Percentiles rank a stretch among this genome's conserved stretches.
These are phyloP conservation scores for Nyssa sinensis DNA, from an alignment of 148 eudicot species.

Conservation along the genomic window DNA sequence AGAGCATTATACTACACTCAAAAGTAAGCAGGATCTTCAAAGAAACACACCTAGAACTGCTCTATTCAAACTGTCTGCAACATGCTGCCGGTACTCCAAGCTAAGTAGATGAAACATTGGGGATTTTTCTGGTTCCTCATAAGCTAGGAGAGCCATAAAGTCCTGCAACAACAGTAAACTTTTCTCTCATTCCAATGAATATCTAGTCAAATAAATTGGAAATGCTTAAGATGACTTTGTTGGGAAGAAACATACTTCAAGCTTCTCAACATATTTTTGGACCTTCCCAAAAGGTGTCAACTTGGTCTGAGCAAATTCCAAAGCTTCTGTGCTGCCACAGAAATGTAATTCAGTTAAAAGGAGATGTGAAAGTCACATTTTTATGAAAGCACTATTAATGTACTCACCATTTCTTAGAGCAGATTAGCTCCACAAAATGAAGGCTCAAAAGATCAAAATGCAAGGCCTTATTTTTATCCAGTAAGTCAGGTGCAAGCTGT, in stretches of 20 bases:
- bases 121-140: slow-evolving; percentile 87
- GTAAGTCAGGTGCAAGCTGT: slow-evolving; percentile 67
- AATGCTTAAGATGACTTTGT: slow-evolving; percentile 1
- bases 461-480: slow-evolving; percentile 68
- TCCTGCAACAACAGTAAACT: slow-evolving; percentile 46
- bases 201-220: not conserved
- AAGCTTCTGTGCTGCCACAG: slow-evolving; percentile 78
- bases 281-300: slow-evolving; percentile 69
- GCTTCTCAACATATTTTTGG: slow-evolving; percentile 62
- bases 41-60: slow-evolving; percentile 68
- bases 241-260: slow-evolving; percentile 56
- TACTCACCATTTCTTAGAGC: slow-evolving; percentile 67
- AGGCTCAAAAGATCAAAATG: slow-evolving; percentile 84
- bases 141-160: slow-evolving; percentile 83
- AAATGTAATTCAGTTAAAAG: slow-evolving; percentile 22
- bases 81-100: slow-evolving; percentile 60
- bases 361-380: slow-evolving; percentile 3
- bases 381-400: slow-evolving; percentile 1
- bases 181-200: not conserved
- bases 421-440: slow-evolving; percentile 80
- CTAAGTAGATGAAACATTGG: slow-evolving; percentile 84
- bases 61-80: slow-evolving; percentile 74
- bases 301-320: slow-evolving; percentile 76
- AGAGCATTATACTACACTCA: not conserved
- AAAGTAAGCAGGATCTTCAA: not conserved